Base-by-base conservation (phyloP, 2,329 filamentous ascomycete species). In the Pseudogymnoascus sp. region DNA sequence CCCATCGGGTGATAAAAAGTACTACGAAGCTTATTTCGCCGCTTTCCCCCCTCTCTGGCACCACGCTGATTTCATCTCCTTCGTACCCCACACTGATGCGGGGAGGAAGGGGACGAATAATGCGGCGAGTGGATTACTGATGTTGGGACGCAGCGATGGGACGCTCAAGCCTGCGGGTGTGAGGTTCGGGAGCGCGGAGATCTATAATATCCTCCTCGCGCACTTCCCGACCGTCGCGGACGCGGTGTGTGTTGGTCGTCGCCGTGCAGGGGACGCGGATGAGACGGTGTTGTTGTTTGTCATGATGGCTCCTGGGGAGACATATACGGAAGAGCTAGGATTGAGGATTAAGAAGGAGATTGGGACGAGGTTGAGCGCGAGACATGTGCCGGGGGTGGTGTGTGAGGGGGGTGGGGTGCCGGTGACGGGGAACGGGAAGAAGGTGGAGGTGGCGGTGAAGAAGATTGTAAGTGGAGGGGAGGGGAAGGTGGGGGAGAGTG, bases 371-470 rank as follows among this genome's bases (percentile, higher is more conserved):
- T 77, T 97, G 63, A 96, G 90, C 68, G 89, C 91, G 4, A 82
- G 94, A 60, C 94, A 99, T 77, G 92, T 97, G 0, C 93, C 93
- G 0, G 88, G 85, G 0, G 78, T 96, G 0, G 80, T 97, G 15
- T 90, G 92, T 66, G 86, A 89, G 72, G 92, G 89, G 64, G 85
- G 75, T 1, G 79, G 87, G 0, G 94, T 99, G 15, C 94, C 93
- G 0, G 86, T 92, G 67, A 97, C 94, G 13, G 86, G 87, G 2
- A 99, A 99, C 70, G 93, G 93, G 60, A 99, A 99, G 79, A 99
- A 97, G 75, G 90, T 99, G 63, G 93, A 99, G 74, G 92, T 95
- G 57, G 90, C 91, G 0, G 93, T 97, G 5, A 97, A 97, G 79
- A 92, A 97, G 75, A 97, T 97, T 47, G 77, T 99, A 1, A 96